Evolutionary conservation across 305 asterid genomes (phyloP).

Genomic region (Withania somnifera): DNA sequence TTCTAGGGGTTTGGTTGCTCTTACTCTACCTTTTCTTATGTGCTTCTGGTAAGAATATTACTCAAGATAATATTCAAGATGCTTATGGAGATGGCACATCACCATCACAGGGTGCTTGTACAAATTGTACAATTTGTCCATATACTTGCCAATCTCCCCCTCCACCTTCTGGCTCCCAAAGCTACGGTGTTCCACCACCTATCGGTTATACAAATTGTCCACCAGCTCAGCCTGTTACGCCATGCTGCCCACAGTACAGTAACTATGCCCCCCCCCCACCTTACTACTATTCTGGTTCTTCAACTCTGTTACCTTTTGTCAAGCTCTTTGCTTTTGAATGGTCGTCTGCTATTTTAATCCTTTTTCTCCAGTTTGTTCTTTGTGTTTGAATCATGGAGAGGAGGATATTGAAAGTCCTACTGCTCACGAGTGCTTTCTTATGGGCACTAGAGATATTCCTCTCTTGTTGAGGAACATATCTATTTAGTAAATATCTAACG

Average conservation of each 20-base stretch:
- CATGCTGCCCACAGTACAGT: not conserved
- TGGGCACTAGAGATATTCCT: not conserved
- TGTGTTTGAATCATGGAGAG: not conserved
- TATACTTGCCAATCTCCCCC: not conserved
- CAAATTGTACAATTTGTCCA: slow-evolving; percentile 5
- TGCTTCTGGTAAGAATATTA: not conserved
- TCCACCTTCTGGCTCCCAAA: not conserved
- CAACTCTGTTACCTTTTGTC: not conserved
- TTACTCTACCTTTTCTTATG: not conserved
- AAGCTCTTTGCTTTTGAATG: not conserved
- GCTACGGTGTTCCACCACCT: not conserved
- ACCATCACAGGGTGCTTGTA: not conserved
- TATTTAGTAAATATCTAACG: not conserved
- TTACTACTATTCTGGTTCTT: slow-evolving; percentile 1
- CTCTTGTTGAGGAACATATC: not conserved
- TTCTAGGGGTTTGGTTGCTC: not conserved
- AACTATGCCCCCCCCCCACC: slow-evolving; percentile 2
- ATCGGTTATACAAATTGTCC: not conserved
- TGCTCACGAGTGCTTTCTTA: not conserved
- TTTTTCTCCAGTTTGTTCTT: not conserved
- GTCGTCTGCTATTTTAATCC: not conserved
- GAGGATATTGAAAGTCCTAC: not conserved
- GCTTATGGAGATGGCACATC: not conserved
- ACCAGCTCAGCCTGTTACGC: not conserved
- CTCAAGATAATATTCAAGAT: not conserved